Evolutionary conservation across 2,329 filamentous ascomycete species (phyloP), one percentile per base, ranked within the genome.

Genomic region (Apiospora rasikravindrae): DNA sequence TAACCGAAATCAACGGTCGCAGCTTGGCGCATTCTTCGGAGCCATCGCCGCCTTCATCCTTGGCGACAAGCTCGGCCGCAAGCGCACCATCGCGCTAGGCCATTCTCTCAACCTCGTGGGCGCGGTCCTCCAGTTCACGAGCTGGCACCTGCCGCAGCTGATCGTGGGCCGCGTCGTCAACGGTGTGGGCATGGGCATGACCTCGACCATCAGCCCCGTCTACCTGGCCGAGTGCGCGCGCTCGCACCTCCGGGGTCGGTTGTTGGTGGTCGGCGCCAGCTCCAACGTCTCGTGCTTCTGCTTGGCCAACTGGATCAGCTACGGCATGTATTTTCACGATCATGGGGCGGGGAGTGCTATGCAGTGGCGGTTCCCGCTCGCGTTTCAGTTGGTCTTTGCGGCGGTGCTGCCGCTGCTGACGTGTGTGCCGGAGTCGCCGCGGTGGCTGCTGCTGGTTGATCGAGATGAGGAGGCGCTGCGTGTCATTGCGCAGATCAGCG

Each of bases 1-100:
- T 10, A 22, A n/a, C 19, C 22, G 13, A n/a, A 4, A 6, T 7
- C 1, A 33, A 33, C 53, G 5, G 4, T 4, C 26, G 16, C 68
- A 79, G 78, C 72, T 80, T 49, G 88, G 88, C n/a, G 93, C 93
- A 29, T 94, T 94, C 82, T 88, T 92, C 74, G 93, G 92, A 11
- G 90, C 92, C 37, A 84, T 84, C 44, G 82, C 89, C 47, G 93
- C 90, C 51, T 93, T 93, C 73, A 86, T 88, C 1, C 77, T 83
- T 47, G 90, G 91, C 74, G 90, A 95, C 79, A 84, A 79, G 71
- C 81, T 94, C 2, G 93, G 94, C 61, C 88, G 94, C 75, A 90
- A 92, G 80, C 84, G 84, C 80, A 93, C 91, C 1, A 93, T 93
- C 72, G 79, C 89, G 33, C 80, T 89, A 24, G 91, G 91, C 42